These are phyloP conservation scores for Myrmaecium sp. DNA, from an alignment of 2,329 filamentous ascomycete species.

Conservation along the genomic window DNA sequence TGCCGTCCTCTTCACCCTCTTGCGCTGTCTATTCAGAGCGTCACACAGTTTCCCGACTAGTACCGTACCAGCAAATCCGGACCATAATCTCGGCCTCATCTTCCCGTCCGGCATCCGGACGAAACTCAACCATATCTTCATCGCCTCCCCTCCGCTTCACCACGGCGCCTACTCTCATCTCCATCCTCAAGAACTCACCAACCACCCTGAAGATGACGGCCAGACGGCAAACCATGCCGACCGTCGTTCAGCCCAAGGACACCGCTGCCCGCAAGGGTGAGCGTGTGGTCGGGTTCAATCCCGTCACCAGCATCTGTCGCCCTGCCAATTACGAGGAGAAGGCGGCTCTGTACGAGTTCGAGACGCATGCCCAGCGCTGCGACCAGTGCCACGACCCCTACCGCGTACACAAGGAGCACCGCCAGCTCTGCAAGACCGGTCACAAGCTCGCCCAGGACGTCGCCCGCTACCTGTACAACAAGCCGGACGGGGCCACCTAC, in stretches of 20 bases:
- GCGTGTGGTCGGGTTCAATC: slow-evolving; percentile 20
- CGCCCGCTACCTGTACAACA: slow-evolving; percentile 19
- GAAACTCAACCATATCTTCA: no score
- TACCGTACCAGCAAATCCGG: no score
- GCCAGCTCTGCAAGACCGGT: slow-evolving; percentile 26
- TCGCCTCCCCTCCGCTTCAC: no score
- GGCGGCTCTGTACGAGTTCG: slow-evolving; percentile 31
- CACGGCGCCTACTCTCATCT: slow-evolving; percentile 13
- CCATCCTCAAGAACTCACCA: slow-evolving; percentile 16
- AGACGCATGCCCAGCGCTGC: slow-evolving; percentile 29
- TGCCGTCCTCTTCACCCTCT: no score
- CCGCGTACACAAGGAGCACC: slow-evolving; percentile 21
- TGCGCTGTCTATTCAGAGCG: no score
- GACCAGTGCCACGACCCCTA: slow-evolving; percentile 27
- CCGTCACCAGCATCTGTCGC: slow-evolving; percentile 22
- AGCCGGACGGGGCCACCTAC: slow-evolving; percentile 13
- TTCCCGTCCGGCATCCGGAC: no score
- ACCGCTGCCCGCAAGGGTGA: slow-evolving; percentile 13
- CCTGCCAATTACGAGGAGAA: slow-evolving; percentile 24
- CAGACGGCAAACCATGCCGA: slow-evolving; percentile 20
- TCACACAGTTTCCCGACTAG: no score
- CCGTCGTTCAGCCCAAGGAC: slow-evolving; percentile 15
- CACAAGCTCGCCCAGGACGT: slow-evolving; percentile 28
- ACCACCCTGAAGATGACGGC: slow-evolving; percentile 11
- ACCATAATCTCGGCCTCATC: no score